These are phyloP conservation scores for Phoma sp. DNA, from an alignment of 2,329 filamentous ascomycete genomes.

Conservation along the genomic window DNA sequence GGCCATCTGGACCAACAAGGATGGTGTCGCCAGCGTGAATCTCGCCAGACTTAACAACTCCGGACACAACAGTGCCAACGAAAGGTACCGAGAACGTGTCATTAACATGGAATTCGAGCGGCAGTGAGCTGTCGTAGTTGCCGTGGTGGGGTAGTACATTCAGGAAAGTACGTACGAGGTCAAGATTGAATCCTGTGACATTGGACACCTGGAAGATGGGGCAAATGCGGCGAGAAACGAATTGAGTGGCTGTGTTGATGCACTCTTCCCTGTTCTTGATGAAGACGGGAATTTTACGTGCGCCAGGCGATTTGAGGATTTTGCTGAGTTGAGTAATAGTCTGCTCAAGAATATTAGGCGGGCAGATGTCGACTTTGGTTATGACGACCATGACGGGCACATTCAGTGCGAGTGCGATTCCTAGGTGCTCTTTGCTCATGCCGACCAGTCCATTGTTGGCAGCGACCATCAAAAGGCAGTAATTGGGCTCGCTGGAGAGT, in stretches of 20 bases:
- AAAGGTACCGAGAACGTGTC: conserved; percentile 98
- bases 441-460: conserved; percentile 96
- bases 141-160: conserved; percentile 96
- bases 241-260: conserved; percentile 93
- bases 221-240: conserved; percentile 93
- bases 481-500: conserved; percentile 92
- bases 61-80: conserved; percentile 93
- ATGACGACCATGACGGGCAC: conserved; percentile 98
- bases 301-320: conserved; percentile 92
- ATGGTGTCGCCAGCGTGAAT: conserved; percentile 90
- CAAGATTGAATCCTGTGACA: conserved; percentile 89
- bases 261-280: conserved; percentile 91
- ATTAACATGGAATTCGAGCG: conserved; percentile 95
- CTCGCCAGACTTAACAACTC: conserved; percentile 82
- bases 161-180: conserved; percentile 88
- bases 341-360: conserved; percentile 91
- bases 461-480: conserved; percentile 97
- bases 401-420: conserved; percentile 91
- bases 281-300: conserved; percentile 93
- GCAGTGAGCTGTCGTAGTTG: conserved; percentile 81
- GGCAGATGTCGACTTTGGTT: conserved; percentile 98
- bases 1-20: conserved; percentile 84
- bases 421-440: conserved; percentile 98
- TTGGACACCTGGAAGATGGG: conserved; percentile 98
- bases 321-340: conserved; percentile 90